Conservation (phyloP, 129 eudicot species). For the Silybum marianum region DNA sequence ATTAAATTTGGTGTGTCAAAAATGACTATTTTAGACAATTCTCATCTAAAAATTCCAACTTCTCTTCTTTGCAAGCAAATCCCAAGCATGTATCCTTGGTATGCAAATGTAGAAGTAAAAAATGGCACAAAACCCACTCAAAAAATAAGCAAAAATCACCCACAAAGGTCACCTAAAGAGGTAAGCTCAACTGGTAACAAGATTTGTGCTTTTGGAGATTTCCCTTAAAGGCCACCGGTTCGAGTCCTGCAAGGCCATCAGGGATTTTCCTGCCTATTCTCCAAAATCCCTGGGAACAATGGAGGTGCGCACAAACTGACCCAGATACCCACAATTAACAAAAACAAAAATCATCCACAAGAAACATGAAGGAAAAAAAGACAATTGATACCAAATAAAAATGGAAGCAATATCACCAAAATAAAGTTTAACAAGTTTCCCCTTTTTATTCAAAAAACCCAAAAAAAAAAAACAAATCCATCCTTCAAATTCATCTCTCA, state of each 20-base stretch:
- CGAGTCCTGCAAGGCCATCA: no score
- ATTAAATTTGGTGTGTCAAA: no score
- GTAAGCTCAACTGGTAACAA: no score
- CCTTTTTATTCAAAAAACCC: conserved; percentile 43
- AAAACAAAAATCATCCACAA: conserved; percentile 19
- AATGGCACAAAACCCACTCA: background rate
- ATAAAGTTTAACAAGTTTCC: conserved; percentile 16
- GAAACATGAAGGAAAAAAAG: background rate
- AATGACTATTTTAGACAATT: no score
- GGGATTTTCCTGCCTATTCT: no score
- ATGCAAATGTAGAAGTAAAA: background rate
- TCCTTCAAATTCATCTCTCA: conserved; percentile 10
- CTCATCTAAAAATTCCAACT: no score
- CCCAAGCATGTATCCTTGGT: background rate
- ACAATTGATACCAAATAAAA: conserved; percentile 17
- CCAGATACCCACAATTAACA: background rate
- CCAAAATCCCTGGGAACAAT: no score
- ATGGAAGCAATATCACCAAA: conserved; percentile 19
- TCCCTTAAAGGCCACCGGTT: no score
- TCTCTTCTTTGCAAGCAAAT: no score
- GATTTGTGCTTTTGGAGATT: no score
- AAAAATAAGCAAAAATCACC: background rate
- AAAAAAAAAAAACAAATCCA: conserved; percentile 25
- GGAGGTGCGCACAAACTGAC: no score
- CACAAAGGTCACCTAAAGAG: background rate